Conservation (phyloP, 805 yeast genomes). For the Candida patagonica region DNA sequence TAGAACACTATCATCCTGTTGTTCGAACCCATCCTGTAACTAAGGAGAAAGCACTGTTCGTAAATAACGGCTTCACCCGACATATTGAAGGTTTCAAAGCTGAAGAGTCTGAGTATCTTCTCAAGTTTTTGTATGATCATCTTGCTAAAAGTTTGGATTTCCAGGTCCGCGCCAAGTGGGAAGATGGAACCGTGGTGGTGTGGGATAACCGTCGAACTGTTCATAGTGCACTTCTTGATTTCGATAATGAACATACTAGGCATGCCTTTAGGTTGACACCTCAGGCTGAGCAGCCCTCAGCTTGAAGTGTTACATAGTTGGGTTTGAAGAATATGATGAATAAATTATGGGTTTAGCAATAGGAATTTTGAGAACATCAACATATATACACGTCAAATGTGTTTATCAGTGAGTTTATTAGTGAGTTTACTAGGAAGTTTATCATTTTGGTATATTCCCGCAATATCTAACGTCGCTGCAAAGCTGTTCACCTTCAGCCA, state of each 20-base stretch:
- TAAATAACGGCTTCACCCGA: conserved; percentile 49
- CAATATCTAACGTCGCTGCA: too few relatives aligned
- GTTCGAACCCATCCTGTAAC: conserved; percentile 57
- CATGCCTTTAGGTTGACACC: conserved; percentile 75
- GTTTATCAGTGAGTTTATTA: too few relatives aligned
- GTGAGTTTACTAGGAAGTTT: too few relatives aligned
- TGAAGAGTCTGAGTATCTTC: conserved; percentile 45
- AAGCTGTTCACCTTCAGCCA: too few relatives aligned
- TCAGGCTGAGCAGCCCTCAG: conserved; percentile 50
- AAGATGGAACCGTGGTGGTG: conserved; percentile 55
- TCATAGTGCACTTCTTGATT: conserved; percentile 63
- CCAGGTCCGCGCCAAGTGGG: conserved; percentile 65
- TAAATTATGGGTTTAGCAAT: too few relatives aligned
- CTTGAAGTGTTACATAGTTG: conserved; percentile 37
- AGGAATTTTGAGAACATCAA: too few relatives aligned
- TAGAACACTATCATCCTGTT: conserved; percentile 47
- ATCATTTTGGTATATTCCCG: too few relatives aligned
- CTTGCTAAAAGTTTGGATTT: conserved; percentile 47
- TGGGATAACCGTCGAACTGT: conserved; percentile 73
- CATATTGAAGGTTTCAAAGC: conserved; percentile 56
- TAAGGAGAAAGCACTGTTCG: conserved; percentile 45
- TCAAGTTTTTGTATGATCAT: conserved; percentile 43
- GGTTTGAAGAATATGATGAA: too few relatives aligned
- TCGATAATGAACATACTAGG: conserved; percentile 54
- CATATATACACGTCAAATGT: too few relatives aligned